Evolutionary conservation across 176 grass and related monocot species (phyloP).

Genomic region (Saccharum officinarum): DNA sequence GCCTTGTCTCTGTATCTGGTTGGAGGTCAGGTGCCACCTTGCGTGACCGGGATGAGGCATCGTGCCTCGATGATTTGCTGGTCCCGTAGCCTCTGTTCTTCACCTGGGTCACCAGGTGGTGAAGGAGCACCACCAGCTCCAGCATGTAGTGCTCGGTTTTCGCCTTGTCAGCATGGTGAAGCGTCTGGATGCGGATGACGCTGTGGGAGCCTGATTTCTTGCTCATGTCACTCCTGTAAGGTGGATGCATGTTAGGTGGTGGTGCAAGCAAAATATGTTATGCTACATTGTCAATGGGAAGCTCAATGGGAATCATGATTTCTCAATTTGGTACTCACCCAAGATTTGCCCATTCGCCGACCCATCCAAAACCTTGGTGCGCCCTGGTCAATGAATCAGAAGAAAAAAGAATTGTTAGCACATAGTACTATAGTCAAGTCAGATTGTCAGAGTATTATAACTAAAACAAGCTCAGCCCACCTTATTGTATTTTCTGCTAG

Average conservation of each 20-base stretch:
- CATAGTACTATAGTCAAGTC: not conserved
- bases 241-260: not conserved
- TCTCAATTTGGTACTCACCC: slow-evolving; percentile 62
- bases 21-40: not conserved
- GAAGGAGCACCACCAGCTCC: slow-evolving; percentile 80
- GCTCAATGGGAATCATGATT: not conserved
- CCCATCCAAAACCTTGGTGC: slow-evolving; percentile 99
- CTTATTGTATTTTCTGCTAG: slow-evolving; percentile 90
- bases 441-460: slow-evolving; percentile 1
- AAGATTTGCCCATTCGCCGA: slow-evolving; percentile 93
- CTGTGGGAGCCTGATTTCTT: slow-evolving; percentile 58
- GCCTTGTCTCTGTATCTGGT: slow-evolving; percentile 22
- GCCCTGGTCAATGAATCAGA: slow-evolving; percentile 54
- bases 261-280: not conserved
- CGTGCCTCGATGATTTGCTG: slow-evolving; percentile 45
- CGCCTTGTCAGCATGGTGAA: slow-evolving; percentile 79
- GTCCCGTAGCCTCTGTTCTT: slow-evolving; percentile 72
- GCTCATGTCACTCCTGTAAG: slow-evolving; percentile 67
- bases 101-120: slow-evolving; percentile 80
- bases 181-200: slow-evolving; percentile 74
- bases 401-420: not conserved
- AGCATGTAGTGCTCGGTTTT: slow-evolving; percentile 74
- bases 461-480: slow-evolving; percentile 38
- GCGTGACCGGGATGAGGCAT: slow-evolving; percentile 8
- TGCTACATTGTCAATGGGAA: not conserved